Base-by-base conservation (phyloP, 345 rosid genomes). In the Combretum micranthum region DNA sequence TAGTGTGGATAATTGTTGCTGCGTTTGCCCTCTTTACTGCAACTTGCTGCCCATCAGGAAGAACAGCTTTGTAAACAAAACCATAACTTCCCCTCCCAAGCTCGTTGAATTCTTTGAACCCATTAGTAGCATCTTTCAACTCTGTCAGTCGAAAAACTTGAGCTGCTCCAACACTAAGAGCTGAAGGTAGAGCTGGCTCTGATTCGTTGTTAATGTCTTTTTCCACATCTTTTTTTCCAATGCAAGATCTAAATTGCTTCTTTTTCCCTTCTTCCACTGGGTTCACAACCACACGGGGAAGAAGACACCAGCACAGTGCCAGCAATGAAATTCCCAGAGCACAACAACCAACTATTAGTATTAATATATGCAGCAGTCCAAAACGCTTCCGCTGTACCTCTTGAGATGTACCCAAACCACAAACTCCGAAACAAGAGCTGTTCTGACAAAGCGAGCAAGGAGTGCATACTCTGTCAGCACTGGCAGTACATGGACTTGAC, bases 11-110 rank as follows among this genome's bases (percentile, higher is more conserved):
- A 64, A 92, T 92, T 2, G 98, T 92, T 18, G 93, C 87, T 13
- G 98, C 98, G 57, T 92, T 92, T 3, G 96, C 95, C 61, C 96
- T 80, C 70, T 88, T 92, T 26, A 88, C 90, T 4, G 95, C 96
- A 42, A 88, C 98, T 66, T 84, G 93, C 46, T 77, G 75, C 20
- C 98, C 98, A 43, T 92, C 96, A 0, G 87, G 51, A 20, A 92
- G 66, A 50, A 84, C 72, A 17, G 95, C 96, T 66, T 80, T 88
- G 69, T 88, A 92, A 59, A 88, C 98, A 26, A 92, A 92, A 51
- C 98, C 93, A 39, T 81, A 88, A 73, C 87, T 88, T 69, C 96
- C 96, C 63, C 93, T 71, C 2, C 96, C 96, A 44, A 92, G 81
- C 77, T 83, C 95, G 25, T 84, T 92, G 72, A 92, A 92, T 72